Evolutionary conservation across 1,284 basidiomycete species (phyloP).

Genomic region (Rhodotorula sp.): DNA sequence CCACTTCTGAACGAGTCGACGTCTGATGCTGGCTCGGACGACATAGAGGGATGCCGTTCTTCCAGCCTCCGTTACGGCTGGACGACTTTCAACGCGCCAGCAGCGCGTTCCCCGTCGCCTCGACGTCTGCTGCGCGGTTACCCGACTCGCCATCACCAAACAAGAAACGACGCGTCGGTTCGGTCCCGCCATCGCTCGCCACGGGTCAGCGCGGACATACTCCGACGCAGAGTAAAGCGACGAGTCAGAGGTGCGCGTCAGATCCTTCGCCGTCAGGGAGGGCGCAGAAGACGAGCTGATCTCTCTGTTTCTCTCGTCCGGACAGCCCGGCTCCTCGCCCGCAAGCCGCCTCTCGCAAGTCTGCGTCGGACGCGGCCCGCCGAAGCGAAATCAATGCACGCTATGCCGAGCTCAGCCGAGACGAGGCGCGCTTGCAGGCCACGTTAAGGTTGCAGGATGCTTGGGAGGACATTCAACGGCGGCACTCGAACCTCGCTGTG

Average conservation of each 20-base stretch:
- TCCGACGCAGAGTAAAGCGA: background rate
- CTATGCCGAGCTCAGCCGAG: slow-evolving; percentile 2
- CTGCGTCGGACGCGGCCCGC: background rate
- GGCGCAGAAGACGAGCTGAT: background rate
- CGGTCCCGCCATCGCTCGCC: background rate
- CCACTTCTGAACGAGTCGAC: no score
- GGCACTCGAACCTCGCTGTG: slow-evolving; percentile 15
- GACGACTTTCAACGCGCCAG: slow-evolving; percentile 7
- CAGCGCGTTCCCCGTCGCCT: background rate
- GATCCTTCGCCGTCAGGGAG: background rate
- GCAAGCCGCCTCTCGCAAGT: background rate
- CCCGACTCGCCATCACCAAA: slow-evolving; percentile 22
- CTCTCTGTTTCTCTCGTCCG: no score
- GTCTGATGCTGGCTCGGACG: background rate
- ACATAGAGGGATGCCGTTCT: background rate
- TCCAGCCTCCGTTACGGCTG: slow-evolving; percentile 11
- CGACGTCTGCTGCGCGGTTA: background rate
- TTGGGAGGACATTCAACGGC: slow-evolving; percentile 26
- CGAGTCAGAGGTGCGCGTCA: background rate
- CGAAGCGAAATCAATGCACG: background rate
- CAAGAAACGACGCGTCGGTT: slow-evolving; percentile 25
- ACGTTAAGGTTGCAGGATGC: slow-evolving; percentile 20
- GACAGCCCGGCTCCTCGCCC: background rate
- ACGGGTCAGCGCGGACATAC: no score
- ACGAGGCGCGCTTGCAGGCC: slow-evolving; percentile 5